phyloP scores from a whole-genome alignment of 2,329 filamentous ascomycete species.

The Fusarium siculi region DNA sequence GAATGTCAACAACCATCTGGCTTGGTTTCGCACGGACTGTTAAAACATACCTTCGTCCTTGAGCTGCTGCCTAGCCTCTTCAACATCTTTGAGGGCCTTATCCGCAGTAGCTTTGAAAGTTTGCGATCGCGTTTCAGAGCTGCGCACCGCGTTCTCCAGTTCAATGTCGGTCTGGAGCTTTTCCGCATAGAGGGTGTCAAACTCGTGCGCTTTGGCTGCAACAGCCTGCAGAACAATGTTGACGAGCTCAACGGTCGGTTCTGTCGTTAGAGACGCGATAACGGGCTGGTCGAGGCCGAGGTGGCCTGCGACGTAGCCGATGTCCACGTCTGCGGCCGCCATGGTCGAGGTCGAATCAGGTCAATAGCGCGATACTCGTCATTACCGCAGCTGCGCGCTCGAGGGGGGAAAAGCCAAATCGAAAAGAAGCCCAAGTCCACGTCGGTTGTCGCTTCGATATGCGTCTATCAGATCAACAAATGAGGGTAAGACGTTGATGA shows the following conservation, averaged over 20 bases:
- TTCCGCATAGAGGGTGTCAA: slow-evolving; percentile 83
- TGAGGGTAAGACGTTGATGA: slow-evolving; percentile 26
- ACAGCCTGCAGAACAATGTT: slow-evolving; percentile 79
- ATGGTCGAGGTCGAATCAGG: slow-evolving; percentile 48
- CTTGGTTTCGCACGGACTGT: slow-evolving; percentile 2
- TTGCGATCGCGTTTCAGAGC: slow-evolving; percentile 83
- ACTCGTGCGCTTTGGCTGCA: slow-evolving; percentile 81
- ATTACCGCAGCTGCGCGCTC: slow-evolving; percentile 39
- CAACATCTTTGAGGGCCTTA: slow-evolving; percentile 84
- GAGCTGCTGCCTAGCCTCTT: slow-evolving; percentile 82
- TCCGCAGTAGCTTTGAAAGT: slow-evolving; percentile 83
- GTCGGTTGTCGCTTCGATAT: slow-evolving; percentile 1
- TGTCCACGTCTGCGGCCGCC: slow-evolving; percentile 67
- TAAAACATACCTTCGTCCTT: slow-evolving; percentile 77
- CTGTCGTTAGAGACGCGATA: slow-evolving; percentile 68
- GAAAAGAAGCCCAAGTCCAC: background rate
- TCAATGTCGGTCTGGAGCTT: slow-evolving; percentile 93
- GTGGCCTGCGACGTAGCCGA: slow-evolving; percentile 78
- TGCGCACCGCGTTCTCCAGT: slow-evolving; percentile 88
- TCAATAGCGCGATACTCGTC: slow-evolving; percentile 41
- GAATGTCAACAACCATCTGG: slow-evolving; percentile 18
- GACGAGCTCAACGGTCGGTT: slow-evolving; percentile 83
- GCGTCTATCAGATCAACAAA: slow-evolving; percentile 8
- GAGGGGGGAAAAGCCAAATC: background rate
- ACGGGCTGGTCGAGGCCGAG: slow-evolving; percentile 74